Percentiles rank a stretch among this genome's conserved stretches.
These are phyloP conservation scores for Agroathelia rolfsii DNA, from an alignment of 1,284 basidiomycete species.

Conservation along the genomic window DNA sequence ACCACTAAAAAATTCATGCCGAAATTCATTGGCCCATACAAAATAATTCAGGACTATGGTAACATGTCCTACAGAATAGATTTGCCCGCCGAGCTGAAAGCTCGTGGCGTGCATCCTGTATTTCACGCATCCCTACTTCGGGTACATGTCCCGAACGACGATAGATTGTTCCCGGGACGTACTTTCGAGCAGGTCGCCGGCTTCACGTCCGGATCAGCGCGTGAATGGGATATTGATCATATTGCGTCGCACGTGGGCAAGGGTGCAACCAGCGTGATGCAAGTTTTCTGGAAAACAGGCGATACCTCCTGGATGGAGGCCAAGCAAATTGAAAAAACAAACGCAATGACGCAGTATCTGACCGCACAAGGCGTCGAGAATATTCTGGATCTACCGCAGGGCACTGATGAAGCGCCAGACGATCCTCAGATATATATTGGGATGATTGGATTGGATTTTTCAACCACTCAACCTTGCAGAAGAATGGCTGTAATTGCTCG, in stretches of 20 bases:
- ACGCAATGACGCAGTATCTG: too few species aligned
- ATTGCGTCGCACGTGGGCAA: conserved; percentile 22
- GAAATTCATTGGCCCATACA: conserved; percentile 14
- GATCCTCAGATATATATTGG: too few species aligned
- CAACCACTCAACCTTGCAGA: too few species aligned
- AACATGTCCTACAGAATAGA: conserved; percentile 17
- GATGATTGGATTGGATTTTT: too few species aligned
- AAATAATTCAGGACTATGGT: conserved; percentile 10
- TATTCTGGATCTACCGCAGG: too few species aligned
- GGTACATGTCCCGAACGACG: conserved; percentile 19
- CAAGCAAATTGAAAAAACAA: conserved; percentile 14
- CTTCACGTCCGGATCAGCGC: conserved; percentile 12
- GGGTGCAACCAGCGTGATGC: conserved; percentile 16
- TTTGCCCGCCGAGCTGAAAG: conserved; percentile 15
- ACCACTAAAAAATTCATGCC: conserved; percentile 17
- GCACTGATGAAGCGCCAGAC: too few species aligned
- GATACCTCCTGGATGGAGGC: conserved; percentile 25
- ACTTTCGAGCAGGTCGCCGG: conserved; percentile 12
- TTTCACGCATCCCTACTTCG: conserved; percentile 23
- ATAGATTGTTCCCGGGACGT: conserved; percentile 19
- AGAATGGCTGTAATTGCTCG: too few species aligned
- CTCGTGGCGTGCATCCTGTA: conserved; percentile 17
- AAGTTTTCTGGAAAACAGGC: conserved; percentile 24
- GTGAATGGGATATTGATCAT: conserved; percentile 23
- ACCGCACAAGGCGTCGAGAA: too few species aligned